A percentile compares a stretch with the other conserved stretches of the same genome.
These are phyloP conservation scores for Globisporangium cylindrosporum DNA, from an alignment of 352 stramenopile genomes.

Conservation along the genomic window DNA sequence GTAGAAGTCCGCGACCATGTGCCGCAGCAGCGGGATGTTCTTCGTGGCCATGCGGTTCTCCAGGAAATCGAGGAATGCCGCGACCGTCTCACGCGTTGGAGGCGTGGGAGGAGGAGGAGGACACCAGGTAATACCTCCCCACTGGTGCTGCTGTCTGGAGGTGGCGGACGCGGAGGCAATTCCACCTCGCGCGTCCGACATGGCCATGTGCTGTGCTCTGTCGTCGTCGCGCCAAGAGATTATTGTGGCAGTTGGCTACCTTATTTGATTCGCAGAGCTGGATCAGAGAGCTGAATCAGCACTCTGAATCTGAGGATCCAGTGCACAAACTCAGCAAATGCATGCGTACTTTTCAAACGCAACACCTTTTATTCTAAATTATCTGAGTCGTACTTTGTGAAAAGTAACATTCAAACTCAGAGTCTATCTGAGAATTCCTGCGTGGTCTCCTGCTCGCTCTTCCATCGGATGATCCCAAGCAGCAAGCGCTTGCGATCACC, in stretches of 20 bases:
- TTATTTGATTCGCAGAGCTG: no score
- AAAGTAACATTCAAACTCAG: no score
- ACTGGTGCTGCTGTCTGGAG: neutral
- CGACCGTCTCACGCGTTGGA: neutral
- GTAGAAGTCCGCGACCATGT: slow-evolving; percentile 28
- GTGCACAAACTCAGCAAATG: no score
- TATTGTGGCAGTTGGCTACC: neutral
- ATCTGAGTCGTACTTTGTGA: no score
- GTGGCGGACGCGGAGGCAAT: neutral
- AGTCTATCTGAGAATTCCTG: no score
- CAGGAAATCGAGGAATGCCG: slow-evolving; percentile 31
- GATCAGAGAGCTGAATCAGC: no score
- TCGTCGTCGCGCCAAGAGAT: neutral
- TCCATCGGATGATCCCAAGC: no score
- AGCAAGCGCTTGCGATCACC: no score
- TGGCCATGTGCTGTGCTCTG: neutral
- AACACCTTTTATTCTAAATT: no score
- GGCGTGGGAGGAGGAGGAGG: neutral
- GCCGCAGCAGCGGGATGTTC: slow-evolving; percentile 27
- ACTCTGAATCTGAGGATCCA: no score
- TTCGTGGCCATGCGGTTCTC: slow-evolving; percentile 27
- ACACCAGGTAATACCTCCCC: neutral
- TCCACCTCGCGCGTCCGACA: neutral
- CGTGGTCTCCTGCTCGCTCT: no score
- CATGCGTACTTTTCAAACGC: no score